Base-by-base conservation (phyloP, 768 basidiomycete genomes). In the Dioszegia hungarica region DNA sequence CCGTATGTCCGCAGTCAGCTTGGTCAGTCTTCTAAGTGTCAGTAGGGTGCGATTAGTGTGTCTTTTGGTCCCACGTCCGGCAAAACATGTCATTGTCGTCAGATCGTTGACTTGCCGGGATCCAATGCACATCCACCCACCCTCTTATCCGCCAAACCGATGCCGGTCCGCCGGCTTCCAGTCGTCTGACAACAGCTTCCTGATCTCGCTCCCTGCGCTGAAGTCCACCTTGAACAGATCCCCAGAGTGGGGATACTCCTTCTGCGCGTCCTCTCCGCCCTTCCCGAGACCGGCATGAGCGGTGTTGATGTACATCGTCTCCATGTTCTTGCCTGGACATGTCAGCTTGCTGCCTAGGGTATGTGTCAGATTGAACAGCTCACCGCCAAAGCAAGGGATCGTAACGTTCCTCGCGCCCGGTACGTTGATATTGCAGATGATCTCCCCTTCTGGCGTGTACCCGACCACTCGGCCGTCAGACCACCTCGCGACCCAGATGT, bases 401-500 rank as follows among this genome's bases (percentile, higher is more conserved):
- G 68, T 70, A 29, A 66, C 61, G 27, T 57, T 63, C 27, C 63
- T 41, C 27, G 53, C 27, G 33, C 57, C 25, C 22, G 50, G 22
- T 34, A 56, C 28, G n/a, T 55, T 34, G 61, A 65, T 56, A 46
- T 57, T n/a, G 47, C 59, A 44, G 31, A 70, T 60, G 24, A 65
- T 63, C 54, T 66, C 55, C 17, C 68, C 68, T n/a, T 66, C 48
- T 0, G 69, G 67, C 10, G 38, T 60, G 38, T 61, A 66, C n/a
- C 73, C 63, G 10, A 75, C 58, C 15, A 75, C 58, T 33, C 69
- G 48, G 6, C 52, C 47, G 50, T 73, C 66, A 12, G 57, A 61
- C 71, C 71, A 75, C 56, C 73, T 38, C 9, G 73, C 73, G 1
- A 57, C 67, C 73, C 73, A 75, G 36, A 75, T 44, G 20, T 70